A percentile compares a stretch with the other conserved stretches of the same genome.
phyloP scores from a whole-genome alignment of 192 early-diverging fungal species.

The Neocallimastix lanati region DNA sequence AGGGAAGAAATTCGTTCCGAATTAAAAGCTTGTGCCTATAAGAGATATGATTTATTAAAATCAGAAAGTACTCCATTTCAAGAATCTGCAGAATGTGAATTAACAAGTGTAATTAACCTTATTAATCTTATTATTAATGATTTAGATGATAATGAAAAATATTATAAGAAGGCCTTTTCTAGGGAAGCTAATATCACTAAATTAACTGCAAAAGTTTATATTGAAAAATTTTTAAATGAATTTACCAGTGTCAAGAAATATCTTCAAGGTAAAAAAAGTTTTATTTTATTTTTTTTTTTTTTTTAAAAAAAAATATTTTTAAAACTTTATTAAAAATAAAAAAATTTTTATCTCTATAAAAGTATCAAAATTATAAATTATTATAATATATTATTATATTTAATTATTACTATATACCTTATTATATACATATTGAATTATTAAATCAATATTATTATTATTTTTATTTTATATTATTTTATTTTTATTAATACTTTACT shows the following conservation, averaged over 20 bases:
- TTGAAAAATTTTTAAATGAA: constrained; percentile 17
- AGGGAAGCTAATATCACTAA: constrained; percentile 24
- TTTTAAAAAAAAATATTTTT: no score
- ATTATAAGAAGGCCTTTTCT: constrained; percentile 23
- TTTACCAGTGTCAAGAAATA: background rate
- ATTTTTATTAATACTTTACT: no score
- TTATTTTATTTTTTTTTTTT: no score
- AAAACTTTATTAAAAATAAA: no score
- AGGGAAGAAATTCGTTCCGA: constrained; percentile 13
- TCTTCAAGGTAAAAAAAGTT: background rate
- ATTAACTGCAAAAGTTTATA: constrained; percentile 20
- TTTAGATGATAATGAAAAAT: constrained; percentile 28
- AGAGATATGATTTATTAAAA: constrained; percentile 16
- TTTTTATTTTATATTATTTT: no score
- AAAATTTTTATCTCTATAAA: no score
- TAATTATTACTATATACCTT: no score
- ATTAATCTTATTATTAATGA: constrained; percentile 27
- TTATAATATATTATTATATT: no score
- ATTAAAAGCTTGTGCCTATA: constrained; percentile 5
- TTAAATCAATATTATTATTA: no score
- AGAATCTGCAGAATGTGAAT: constrained; percentile 8
- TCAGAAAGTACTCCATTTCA: constrained; percentile 12
- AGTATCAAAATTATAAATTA: no score
- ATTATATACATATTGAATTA: no score
- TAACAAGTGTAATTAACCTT: constrained; percentile 20